Evolutionary conservation across 2,329 filamentous ascomycete genomes (phyloP), one percentile per base, ranked within the genome.

Genomic region (Neurospora sp.): DNA sequence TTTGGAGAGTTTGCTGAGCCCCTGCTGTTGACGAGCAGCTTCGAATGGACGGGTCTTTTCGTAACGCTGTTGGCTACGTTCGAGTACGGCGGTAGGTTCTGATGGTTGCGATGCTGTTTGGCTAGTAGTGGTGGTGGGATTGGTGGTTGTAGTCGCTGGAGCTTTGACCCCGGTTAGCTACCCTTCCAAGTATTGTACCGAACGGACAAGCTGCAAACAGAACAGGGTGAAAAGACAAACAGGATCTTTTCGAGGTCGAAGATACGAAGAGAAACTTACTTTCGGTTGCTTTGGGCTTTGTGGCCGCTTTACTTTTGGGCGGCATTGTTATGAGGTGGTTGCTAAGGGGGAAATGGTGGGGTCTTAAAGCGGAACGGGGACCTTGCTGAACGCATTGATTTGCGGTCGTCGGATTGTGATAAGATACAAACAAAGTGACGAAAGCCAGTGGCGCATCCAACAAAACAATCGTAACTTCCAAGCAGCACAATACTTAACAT

Each of bases 1-100:
- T 2, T 82, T 78, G 10, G 81, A 82, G 43, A 87, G 80, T 66
- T 78, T 80, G 43, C 81, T 76, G 72, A 85, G 77, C 66, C 83
- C 84, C 69, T 79, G 78, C 72, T 83, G 77, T 71, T 83, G 81
- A 73, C 82, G 78, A 39, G 80, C 78, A 70, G 81, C 78, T 70
- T 83, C 80, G 79, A 83, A 77, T 8, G 85, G 85, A 73, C 85
- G 85, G 68, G 83, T 84, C 70, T 81, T 79, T 79, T 83, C 81
- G 80, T 82, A 84, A 70, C 81, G 82, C 70, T 83, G 79, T 70
- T 79, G 78, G 72, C 82, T 82, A 68, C 82, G 83, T 71, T 86
- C 82, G 78, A 80, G 79, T 74, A 87, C 76, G 17, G 86, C 88
- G 72, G 80, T 78, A 10, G 78, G 76, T 5, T 78, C 71, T 39